Evolutionary conservation across 169 alveolate species (phyloP).

Genomic region (Plasmodium gallinaceum): DNA sequence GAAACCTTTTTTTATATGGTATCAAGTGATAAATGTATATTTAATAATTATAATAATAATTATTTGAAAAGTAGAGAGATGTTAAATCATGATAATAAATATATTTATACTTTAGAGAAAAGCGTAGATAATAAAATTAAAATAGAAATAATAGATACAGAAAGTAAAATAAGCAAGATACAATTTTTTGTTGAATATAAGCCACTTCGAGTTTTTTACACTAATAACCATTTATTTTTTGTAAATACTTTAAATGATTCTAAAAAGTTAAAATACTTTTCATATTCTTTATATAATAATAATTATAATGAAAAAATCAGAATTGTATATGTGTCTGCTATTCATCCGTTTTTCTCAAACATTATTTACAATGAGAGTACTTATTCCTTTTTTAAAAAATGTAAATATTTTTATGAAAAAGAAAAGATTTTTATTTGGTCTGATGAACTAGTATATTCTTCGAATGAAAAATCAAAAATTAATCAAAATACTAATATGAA

Average conservation of each 20-base stretch:
- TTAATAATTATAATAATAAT: conserved; percentile 8
- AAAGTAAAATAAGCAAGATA: conserved; percentile 30
- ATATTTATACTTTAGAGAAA: conserved; percentile 32
- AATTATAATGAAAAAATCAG: conserved; percentile 42
- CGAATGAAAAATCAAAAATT: conserved; percentile 18
- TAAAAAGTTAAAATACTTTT: conserved; percentile 29
- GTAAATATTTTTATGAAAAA: conserved; percentile 66
- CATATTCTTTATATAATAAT: conserved; percentile 53
- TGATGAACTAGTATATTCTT: conserved; percentile 10
- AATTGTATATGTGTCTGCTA: conserved; percentile 41
- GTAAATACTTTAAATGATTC: conserved; percentile 18
- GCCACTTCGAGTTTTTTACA: conserved; percentile 44
- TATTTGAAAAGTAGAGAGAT: background rate
- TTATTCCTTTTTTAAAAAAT: conserved; percentile 35
- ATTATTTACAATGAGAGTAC: background rate
- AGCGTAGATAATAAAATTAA: conserved; percentile 11
- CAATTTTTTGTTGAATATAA: conserved; percentile 20
- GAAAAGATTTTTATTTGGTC: conserved; percentile 64
- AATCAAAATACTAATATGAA: conserved; percentile 64
- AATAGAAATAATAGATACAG: conserved; percentile 47
- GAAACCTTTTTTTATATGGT: conserved; percentile 29
- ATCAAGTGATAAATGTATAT: conserved; percentile 31
- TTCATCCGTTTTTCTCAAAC: conserved; percentile 43
- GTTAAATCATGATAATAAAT: background rate
- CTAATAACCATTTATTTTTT: conserved; percentile 47